Evolutionary conservation across 805 yeast genomes (phyloP), one percentile per base, ranked within the genome.

Genomic region (Candida succiphila): DNA sequence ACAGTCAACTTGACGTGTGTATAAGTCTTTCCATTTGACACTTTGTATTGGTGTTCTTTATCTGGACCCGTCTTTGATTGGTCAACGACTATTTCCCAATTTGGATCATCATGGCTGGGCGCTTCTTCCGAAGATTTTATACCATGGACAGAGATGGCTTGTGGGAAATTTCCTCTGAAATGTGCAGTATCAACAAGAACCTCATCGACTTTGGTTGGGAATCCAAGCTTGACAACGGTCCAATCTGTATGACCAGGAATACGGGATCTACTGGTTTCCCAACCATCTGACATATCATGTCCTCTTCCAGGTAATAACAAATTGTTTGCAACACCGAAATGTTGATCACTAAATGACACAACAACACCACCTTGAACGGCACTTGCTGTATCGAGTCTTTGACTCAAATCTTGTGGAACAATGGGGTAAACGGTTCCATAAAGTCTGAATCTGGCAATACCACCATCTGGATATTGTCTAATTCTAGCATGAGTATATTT

Each of bases 401-500:
- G 55, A 22, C 56, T 38, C 17, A 46, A 40, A 42, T 70, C 75
- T 25, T 52, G 52, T 10, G 85, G 76, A 33, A 70, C 59, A 28
- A 78, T 68, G n/a, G 95, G 87, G 7, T 74, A 63, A 9, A 88
- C 95, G 26, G 69, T 63, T 16, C 97, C 98, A 53, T 81, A 89
- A 31, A 86, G 66, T 53, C 95, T 72, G 66, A 89, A 88, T 43
- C 98, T 72, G 8, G 96, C 95, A 58, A 89, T 88, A 19, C 98
- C 98, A 34, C 98, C 98, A 56, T 89, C 97, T 18, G 98, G 97
- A 59, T 81, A 89, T 95, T 86, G 87, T 61, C 77, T 78, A 52
- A 89, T 68, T 47, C 88, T 72, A 26, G 79, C 80, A 52, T 86
- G 92, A 21, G 92, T 83, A 61, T 72, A 89, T 25, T 69, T 68